phyloP scores from a whole-genome alignment of 805 yeast species.

The Yamadazyma laniorum region DNA sequence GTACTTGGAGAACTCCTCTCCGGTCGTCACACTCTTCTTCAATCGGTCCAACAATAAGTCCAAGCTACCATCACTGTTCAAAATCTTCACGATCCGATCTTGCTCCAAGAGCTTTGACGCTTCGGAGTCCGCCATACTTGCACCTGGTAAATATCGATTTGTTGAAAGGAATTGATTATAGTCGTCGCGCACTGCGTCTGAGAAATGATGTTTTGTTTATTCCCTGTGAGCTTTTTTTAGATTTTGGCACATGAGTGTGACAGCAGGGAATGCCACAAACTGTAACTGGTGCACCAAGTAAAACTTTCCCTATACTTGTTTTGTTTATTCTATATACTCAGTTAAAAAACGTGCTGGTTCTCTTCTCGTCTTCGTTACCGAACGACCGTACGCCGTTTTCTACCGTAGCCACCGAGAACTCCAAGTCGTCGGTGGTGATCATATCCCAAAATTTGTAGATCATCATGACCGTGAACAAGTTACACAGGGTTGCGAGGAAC shows the following conservation, averaged over 20 bases:
- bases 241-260: too few relatives aligned
- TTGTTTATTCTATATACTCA: neutral
- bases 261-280: too few relatives aligned
- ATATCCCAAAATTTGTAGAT: conserved; percentile 95
- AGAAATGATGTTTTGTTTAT: too few relatives aligned
- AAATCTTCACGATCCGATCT: conserved; percentile 44
- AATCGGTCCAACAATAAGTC: conserved; percentile 69
- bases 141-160: too few relatives aligned
- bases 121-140: conserved; percentile 10
- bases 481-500: conserved; percentile 79
- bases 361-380: conserved; percentile 31
- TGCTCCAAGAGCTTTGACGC: conserved; percentile 12
- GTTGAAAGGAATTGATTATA: too few relatives aligned
- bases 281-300: too few relatives aligned
- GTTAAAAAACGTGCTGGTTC: conserved; percentile 19
- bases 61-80: conserved; percentile 72
- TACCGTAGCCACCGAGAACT: conserved; percentile 66
- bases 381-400: conserved; percentile 38
- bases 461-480: conserved; percentile 87
- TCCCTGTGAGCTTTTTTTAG: too few relatives aligned
- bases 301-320: too few relatives aligned
- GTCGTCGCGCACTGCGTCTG: too few relatives aligned
- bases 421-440: conserved; percentile 91
- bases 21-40: conserved; percentile 75
- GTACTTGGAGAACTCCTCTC: conserved; percentile 82